Base-by-base conservation (phyloP, 306 rosid genomes). In the Purshia tridentata region DNA sequence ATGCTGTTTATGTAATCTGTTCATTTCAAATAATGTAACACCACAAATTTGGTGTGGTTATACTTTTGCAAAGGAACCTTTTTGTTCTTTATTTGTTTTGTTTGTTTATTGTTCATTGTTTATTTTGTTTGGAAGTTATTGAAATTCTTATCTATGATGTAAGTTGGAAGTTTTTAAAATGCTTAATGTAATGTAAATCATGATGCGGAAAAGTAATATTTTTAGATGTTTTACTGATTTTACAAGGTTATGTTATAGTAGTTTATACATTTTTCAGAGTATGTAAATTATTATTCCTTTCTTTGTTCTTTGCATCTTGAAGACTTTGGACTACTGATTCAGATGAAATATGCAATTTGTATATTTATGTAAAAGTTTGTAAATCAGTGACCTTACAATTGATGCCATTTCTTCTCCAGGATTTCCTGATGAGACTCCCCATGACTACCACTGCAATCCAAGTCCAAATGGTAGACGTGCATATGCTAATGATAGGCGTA, bases 401-500 rank as follows among this genome's bases (percentile, higher is more conserved):
- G 9, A 13, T 67, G 72, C 57, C 70, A 9, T 73, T 72, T 40
- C 42, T 83, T 78, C 78, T 76, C 66, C 88, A 91, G 98, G 99
- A 76, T 94, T 88, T 84, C 86, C 95, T 87, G 96, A 94, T 72
- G 99, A 94, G 72, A 91, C 99, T 72, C 99, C 99, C 45, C 93
- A 88, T 79, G 97, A 94, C 80, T 94, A 94, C 89, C 97, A 88
- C 83, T 94, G 99, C 87, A 94, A 94, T 78, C 86, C 91, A 44
- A 97, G 99, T 69, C 99, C 99, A 69, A 97, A 94, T 81, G 97
- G 99, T 78, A 87, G 96, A 63, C 94, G 98, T 44, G 84, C 97
- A 76, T 97, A 94, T 87, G 97, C 93, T 59, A 96, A 94, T 86
- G 99, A 91, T 81, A 86, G 97, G 82, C 93, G 96, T 46, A n/a